Evolutionary conservation across 2,329 filamentous ascomycete species (phyloP).

Genomic region (Atkinsonella hypoxylon): DNA sequence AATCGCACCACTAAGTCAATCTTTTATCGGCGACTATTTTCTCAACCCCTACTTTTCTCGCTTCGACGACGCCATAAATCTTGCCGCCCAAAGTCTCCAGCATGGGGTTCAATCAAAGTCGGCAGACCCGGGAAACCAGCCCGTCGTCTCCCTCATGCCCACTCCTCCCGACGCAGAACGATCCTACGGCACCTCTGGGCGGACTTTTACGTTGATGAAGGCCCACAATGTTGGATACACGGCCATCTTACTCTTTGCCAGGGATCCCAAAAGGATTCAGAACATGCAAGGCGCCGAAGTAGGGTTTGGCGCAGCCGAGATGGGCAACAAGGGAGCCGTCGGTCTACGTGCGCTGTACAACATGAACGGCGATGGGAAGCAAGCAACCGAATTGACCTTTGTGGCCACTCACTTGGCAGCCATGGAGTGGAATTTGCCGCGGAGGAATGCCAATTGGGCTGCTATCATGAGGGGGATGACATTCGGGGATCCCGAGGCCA

Average conservation of each 20-base stretch:
- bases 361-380: slow-evolving; percentile 12
- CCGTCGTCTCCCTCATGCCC: slow-evolving; percentile 8
- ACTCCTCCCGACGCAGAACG: slow-evolving; percentile 2
- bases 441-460: slow-evolving; percentile 81
- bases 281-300: slow-evolving; percentile 68
- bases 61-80: slow-evolving; percentile 59
- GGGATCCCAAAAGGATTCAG: slow-evolving; percentile 46
- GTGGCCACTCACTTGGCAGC: slow-evolving; percentile 80
- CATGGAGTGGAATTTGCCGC: slow-evolving; percentile 65
- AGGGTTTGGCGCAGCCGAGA: slow-evolving; percentile 73
- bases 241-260: slow-evolving; percentile 73
- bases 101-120: slow-evolving; percentile 7
- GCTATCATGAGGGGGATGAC: slow-evolving; percentile 69
- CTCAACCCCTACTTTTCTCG: slow-evolving; percentile 63
- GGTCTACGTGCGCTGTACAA: slow-evolving; percentile 59
- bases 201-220: slow-evolving; percentile 56
- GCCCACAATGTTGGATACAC: slow-evolving; percentile 79
- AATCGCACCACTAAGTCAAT: slow-evolving; percentile 69
- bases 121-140: neutral
- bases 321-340: slow-evolving; percentile 93
- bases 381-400: slow-evolving; percentile 62
- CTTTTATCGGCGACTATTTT: slow-evolving; percentile 76
- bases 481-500: slow-evolving; percentile 47
- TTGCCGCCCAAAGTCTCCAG: slow-evolving; percentile 41
- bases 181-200: slow-evolving; percentile 11